Conservation (phyloP, 2,329 filamentous ascomycete genomes). For the Curvularia lunata region DNA sequence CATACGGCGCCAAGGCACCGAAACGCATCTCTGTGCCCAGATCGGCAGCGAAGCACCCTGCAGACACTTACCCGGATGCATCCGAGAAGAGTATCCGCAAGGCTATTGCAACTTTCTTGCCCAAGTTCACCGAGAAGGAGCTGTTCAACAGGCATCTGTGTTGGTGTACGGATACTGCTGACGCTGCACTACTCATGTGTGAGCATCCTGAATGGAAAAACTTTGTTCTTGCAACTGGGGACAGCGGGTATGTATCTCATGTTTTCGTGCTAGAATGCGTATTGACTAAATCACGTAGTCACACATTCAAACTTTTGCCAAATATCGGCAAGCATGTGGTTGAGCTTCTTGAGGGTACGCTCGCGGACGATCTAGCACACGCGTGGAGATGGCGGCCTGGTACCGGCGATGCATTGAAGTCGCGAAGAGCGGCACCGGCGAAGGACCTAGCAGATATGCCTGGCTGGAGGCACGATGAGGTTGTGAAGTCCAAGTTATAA, state of each 20-base stretch:
- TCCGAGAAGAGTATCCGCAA: conserved; percentile 51
- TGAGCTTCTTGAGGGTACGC: conserved; percentile 52
- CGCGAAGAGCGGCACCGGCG: conserved; percentile 49
- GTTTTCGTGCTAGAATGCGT: conserved; percentile 6
- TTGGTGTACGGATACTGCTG: conserved; percentile 68
- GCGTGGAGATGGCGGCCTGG: conserved; percentile 57
- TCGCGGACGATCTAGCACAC: conserved; percentile 50
- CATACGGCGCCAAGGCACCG: conserved; percentile 56
- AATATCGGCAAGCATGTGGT: conserved; percentile 58
- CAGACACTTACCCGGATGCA: conserved; percentile 52
- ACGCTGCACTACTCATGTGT: conserved; percentile 67
- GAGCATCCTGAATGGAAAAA: conserved; percentile 58
- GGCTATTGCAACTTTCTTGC: conserved; percentile 53
- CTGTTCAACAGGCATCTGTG: conserved; percentile 56
- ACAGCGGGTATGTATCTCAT: conserved; percentile 52
- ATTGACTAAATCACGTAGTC: conserved; percentile 34
- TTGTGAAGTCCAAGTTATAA: conserved; percentile 16
- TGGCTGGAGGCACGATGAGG: conserved; percentile 49
- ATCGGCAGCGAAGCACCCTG: conserved; percentile 54
- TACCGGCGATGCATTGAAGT: conserved; percentile 53
- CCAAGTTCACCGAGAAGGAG: conserved; percentile 47
- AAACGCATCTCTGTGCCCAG: conserved; percentile 61
- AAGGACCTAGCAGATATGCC: conserved; percentile 57
- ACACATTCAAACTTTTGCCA: conserved; percentile 56
- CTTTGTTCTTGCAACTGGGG: conserved; percentile 55